Base-by-base conservation (phyloP, 768 basidiomycete species). In the Auriscalpium orientale region DNA sequence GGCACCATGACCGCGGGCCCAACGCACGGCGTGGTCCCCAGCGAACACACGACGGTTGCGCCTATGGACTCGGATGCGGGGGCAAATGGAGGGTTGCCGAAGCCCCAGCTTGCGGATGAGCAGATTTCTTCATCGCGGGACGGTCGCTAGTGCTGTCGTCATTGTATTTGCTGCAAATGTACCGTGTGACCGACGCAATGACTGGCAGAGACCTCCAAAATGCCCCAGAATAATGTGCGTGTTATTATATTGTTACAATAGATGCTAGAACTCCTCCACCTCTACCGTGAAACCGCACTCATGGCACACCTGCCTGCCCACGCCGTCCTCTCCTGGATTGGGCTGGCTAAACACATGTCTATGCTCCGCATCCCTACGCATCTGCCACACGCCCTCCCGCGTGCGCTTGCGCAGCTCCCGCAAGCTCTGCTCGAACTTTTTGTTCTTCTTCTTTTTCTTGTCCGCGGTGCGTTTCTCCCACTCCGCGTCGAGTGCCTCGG, bases 261-360 rank as follows among this genome's bases (percentile, higher is more conserved):
- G 47, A 11, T 18, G 40, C 66, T 66, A 94, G 51, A 93, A 76
- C 62, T 88, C 84, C 69, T 97, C 95, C 10, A 93, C 84, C 44
- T 95, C 89, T 46, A 97, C 79, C 15, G 87, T 86, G 68, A 97
- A 97, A 15, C 94, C 95, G 71, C 95, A 98, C 59, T 80, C 82
- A 63, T 83, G 84, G 64, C 95, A 98, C 49, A 87, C 74, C 74
- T 98, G 90, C 59, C 80, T 75, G 11, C 77, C 79, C 12, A 72
- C 70, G 2, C 84, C 85, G 37, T 83, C 77, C 4, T 74, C 69
- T 1, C 77, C 77, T 49, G 69, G 74, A 58, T 82, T 79, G 16
- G 82, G 74, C 34, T 71, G 72, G 6, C 87, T 84, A 68, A 91
- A 98, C 15, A 79, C 78, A 69, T 99, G 97, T 51, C 79, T 82